Base-by-base conservation (phyloP, 306 rosid species). In the Malus orientalis region DNA sequence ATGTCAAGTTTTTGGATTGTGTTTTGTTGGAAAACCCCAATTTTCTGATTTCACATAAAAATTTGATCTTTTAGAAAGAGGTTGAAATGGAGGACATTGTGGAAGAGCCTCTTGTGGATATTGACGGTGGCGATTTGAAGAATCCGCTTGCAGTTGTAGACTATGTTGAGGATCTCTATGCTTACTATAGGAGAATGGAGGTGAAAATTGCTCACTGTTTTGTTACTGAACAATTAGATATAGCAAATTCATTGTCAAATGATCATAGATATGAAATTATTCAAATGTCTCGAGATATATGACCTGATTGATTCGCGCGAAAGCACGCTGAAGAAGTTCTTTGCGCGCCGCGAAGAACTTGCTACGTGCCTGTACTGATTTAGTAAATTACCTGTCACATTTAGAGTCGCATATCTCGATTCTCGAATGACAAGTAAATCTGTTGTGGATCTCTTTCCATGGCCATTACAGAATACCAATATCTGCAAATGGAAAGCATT, bases 61-160 rank as follows among this genome's bases (percentile, higher is more conserved):
- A 4, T 29, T 62, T 2, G 11, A 45, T 62, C 8, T 86, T 57
- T 30, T 76, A 88, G 93, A 86, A 87, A 84, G 99, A 96, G 73
- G 89, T 96, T 81, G 98, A 96, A 81, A 96, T 96, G 99, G 96
- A 92, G 79, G 99, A 96, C 65, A 87, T 92, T 57, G 78, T 32
- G 64, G 97, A 88, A 38, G 95, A 89, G 77, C 88, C 91, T 4
- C 22, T 95, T 70, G 23, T 81, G 70, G 91, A 96, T 76, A 96
- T 96, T 40, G 99, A 96, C 74, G 22, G 62, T 45, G n/a, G 85
- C 2, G 97, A 96, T 83, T 80, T 80, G 13, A 77, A 82, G 53
- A 89, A 92, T 53, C 89, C 90, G n/a, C 91, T 96, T 36, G 98
- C 98, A 18, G 99, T 81, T 4, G 87, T 84, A 51, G 99, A 92